Evolutionary conservation across 2,329 filamentous ascomycete genomes (phyloP).

Genomic region (Colletotrichum cereale): DNA sequence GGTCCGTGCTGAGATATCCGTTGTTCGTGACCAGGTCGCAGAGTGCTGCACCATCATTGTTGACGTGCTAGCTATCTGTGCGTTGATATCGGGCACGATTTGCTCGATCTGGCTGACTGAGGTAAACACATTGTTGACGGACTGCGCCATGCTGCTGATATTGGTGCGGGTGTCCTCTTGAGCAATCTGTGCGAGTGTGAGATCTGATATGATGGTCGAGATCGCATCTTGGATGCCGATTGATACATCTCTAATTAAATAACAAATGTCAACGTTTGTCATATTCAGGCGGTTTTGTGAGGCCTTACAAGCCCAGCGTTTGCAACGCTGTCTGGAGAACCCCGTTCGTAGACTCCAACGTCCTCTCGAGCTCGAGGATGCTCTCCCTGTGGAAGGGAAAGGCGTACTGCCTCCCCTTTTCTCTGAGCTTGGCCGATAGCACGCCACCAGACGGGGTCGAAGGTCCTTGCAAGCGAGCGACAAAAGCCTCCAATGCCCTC

Average conservation of each 20-base stretch:
- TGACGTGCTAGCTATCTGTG: background rate
- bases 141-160: background rate
- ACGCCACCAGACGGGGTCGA: background rate
- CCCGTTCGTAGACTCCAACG: background rate
- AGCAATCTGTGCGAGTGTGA: background rate
- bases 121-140: background rate
- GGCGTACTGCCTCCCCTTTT: background rate
- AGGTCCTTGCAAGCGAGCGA: background rate
- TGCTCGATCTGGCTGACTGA: background rate
- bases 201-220: background rate
- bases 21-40: background rate
- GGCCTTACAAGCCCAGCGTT: background rate
- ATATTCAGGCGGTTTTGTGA: background rate
- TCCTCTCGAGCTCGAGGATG: background rate
- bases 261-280: background rate
- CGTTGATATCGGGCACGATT: background rate
- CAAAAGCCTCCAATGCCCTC: background rate
- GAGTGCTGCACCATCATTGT: background rate
- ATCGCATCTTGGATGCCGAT: background rate
- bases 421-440: background rate
- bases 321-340: background rate
- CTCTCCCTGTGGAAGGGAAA: background rate
- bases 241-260: background rate
- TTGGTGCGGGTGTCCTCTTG: background rate
- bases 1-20: background rate